Conservation (phyloP, 352 stramenopile species). For the Pythium folliculosum region DNA sequence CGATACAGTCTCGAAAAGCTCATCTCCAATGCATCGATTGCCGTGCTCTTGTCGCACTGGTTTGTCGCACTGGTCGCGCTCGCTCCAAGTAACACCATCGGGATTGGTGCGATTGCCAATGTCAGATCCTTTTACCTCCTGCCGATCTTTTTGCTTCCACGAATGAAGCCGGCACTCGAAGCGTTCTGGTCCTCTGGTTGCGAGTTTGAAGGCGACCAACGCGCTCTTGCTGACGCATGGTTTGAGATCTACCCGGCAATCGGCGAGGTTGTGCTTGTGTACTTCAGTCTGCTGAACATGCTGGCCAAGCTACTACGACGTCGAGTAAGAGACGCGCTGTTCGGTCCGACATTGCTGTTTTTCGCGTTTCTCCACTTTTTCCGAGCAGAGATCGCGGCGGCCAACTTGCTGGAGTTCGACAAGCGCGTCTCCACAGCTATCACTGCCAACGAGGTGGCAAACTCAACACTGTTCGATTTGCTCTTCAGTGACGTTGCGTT, state of each 20-base stretch:
- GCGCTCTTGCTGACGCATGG: constrained; percentile 32
- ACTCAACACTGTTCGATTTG: constrained; percentile 21
- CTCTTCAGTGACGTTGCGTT: constrained; percentile 31
- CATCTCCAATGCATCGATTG: constrained; percentile 37
- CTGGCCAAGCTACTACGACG: constrained; percentile 30
- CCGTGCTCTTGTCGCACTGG: constrained; percentile 35
- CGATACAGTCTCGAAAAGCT: constrained; percentile 34
- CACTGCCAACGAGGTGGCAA: constrained; percentile 30
- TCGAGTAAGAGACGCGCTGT: constrained; percentile 33
- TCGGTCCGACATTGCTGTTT: constrained; percentile 34
- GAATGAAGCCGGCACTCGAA: constrained; percentile 23
- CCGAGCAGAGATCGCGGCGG: constrained; percentile 23
- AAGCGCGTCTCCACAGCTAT: constrained; percentile 31
- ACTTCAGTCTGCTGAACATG: constrained; percentile 41
- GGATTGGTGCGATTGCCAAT: constrained; percentile 25
- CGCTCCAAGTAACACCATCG: constrained; percentile 6
- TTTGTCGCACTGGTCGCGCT: constrained; percentile 18
- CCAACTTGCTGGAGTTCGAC: constrained; percentile 26
- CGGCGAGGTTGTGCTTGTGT: constrained; percentile 27
- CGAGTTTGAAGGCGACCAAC: constrained; percentile 39
- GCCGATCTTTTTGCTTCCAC: constrained; percentile 22
- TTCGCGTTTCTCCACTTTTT: constrained; percentile 35
- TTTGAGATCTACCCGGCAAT: constrained; percentile 40
- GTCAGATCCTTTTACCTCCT: constrained; percentile 25
- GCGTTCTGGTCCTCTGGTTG: constrained; percentile 33